Evolutionary conservation across 2,329 filamentous ascomycete species (phyloP), one percentile per base, ranked within the genome.

Genomic region (Aspergillus sp.): DNA sequence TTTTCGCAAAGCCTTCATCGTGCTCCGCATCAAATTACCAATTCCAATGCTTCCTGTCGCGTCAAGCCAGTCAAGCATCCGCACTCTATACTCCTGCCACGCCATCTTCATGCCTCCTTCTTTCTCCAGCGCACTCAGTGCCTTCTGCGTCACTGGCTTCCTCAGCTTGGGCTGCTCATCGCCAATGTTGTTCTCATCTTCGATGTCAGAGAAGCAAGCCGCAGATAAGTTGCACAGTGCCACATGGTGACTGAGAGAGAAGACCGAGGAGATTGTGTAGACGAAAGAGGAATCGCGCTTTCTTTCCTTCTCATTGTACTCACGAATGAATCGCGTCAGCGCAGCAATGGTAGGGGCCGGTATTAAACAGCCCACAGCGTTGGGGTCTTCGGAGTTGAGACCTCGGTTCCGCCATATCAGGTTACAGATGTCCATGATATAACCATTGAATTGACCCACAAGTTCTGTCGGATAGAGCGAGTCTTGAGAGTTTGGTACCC

Each of bases 351-450:
- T 78, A 0, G 76, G n/a, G 2, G 70, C 63, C 1, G 80, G 75
- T 54, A 86, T 77, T 8, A 84, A 73, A 65, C 85, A 84, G 3
- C 83, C 85, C 15, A 82, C 68, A 3, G 84, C 80, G 67, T 87
- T 86, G n/a, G 83, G 77, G 64, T 94, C 90, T 1, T 80, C 79
- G 11, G 78, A 78, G 60, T 86, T 86, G 61, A 96, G 88, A 1
- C 89, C 91, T 11, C 88, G 85, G 21, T 86, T 85, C 8, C 91
- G 85, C 91, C 91, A 96, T 50, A 95, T 74, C 54, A 90, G 86
- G 71, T 96, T 96, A 79, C 91, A 93, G 32, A 92, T 84, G 71
- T 96, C 92, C 86, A 95, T 93, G 32, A 96, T 83, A 72, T 90
- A 92, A 21, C 89, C 89, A 72, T 96, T 96, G 78, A 95, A 93